Evolutionary conservation across 768 basidiomycete genomes (phyloP).

Genomic region (Hericium rajendrae): DNA sequence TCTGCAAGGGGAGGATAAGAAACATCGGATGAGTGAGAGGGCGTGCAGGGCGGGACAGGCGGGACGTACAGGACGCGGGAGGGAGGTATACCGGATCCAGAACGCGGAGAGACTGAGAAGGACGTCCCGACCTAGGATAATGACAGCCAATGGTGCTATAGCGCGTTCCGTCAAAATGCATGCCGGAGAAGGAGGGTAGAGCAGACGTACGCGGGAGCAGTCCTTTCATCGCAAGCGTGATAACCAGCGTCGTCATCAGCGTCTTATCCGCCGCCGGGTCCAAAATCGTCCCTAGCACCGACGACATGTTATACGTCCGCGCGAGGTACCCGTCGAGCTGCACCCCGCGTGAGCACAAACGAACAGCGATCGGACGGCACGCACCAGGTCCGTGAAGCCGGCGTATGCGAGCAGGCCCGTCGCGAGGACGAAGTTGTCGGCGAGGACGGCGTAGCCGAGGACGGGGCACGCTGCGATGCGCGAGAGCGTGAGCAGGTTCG

Average conservation of each 20-base stretch:
- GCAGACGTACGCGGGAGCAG: slow-evolving; percentile 63
- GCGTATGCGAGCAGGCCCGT: slow-evolving; percentile 82
- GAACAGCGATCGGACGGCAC: neutral
- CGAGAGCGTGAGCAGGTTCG: slow-evolving; percentile 82
- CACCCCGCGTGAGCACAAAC: neutral
- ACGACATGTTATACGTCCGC: slow-evolving; percentile 73
- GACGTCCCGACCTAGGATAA: slow-evolving; percentile 87
- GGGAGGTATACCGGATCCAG: slow-evolving; percentile 84
- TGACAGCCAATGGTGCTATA: slow-evolving; percentile 71
- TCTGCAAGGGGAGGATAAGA: slow-evolving; percentile 32
- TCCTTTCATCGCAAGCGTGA: slow-evolving; percentile 75
- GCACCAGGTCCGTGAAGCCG: slow-evolving; percentile 84
- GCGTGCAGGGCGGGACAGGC: neutral
- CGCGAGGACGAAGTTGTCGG: slow-evolving; percentile 72
- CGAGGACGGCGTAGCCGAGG: slow-evolving; percentile 83
- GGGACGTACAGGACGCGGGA: slow-evolving; percentile 71
- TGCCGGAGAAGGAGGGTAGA: neutral
- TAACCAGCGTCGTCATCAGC: slow-evolving; percentile 87
- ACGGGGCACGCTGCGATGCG: slow-evolving; percentile 84
- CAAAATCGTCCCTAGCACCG: slow-evolving; percentile 90
- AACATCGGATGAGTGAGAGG: neutral
- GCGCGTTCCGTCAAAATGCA: neutral
- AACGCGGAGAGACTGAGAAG: slow-evolving; percentile 82
- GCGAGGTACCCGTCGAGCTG: slow-evolving; percentile 92
- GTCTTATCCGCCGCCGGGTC: slow-evolving; percentile 97